Conservation (phyloP, 768 basidiomycete species). For the Mycena vitilis region DNA sequence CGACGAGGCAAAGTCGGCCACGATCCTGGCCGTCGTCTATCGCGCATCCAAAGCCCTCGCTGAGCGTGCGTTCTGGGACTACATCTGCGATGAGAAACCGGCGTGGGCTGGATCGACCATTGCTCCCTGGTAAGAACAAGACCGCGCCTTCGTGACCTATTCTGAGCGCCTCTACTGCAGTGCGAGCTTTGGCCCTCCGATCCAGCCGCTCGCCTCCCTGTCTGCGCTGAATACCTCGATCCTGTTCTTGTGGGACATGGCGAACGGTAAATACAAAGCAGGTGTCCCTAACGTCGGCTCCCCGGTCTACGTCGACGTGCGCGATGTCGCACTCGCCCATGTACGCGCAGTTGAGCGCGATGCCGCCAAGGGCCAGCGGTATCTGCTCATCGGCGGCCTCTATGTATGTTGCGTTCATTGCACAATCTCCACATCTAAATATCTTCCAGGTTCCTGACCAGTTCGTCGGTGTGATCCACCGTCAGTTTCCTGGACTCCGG, state of each 20-base stretch:
- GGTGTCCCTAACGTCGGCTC: conserved; percentile 26
- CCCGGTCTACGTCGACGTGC: conserved; percentile 43
- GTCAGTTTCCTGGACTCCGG: conserved; percentile 24
- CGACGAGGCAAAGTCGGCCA: conserved; percentile 34
- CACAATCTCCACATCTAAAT: neutral
- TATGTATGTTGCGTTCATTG: conserved; percentile 13
- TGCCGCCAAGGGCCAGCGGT: conserved; percentile 27
- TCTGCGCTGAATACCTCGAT: conserved; percentile 32
- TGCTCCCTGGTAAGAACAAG: conserved; percentile 15
- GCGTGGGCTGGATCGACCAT: conserved; percentile 18
- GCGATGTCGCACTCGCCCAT: conserved; percentile 47
- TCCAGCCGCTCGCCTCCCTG: conserved; percentile 17
- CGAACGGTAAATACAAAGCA: conserved; percentile 25
- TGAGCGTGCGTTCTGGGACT: conserved; percentile 39
- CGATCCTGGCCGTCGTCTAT: conserved; percentile 26
- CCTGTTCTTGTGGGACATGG: conserved; percentile 29
- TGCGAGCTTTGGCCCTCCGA: conserved; percentile 19
- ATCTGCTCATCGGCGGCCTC: conserved; percentile 31
- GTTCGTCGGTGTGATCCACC: conserved; percentile 25
- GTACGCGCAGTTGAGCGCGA: conserved; percentile 39
- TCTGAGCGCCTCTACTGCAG: neutral
- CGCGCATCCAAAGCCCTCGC: conserved; percentile 38
- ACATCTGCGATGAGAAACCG: conserved; percentile 27
- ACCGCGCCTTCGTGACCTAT: no score
- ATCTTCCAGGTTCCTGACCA: conserved; percentile 16